Evolutionary conservation across 768 basidiomycete species (phyloP), one percentile per base, ranked within the genome.

Genomic region (Tricholoma sp.): DNA sequence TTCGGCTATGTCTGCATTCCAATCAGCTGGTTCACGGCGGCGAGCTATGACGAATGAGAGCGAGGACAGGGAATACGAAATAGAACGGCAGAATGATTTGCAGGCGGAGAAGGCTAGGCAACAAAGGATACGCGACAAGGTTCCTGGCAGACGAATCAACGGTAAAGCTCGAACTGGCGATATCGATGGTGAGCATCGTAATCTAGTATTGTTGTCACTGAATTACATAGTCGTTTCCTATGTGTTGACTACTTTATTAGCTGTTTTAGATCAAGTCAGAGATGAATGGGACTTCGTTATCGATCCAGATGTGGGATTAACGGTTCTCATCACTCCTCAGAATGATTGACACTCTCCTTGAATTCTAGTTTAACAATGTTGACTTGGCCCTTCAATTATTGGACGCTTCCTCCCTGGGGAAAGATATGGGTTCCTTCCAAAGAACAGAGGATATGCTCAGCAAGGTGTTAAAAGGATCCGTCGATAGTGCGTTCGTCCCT

Each of bases 281-380:
- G 87, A 90, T 62, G 92, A 89, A 55, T 97, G 94, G 94, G 89
- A 91, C 64, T 88, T 92, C 65, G 86, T 94, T 31, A 83, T 87
- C 55, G 83, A 91, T 59, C 81, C 88, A 35, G 88, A 92, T 70
- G 91, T 92, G 69, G 74, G 82, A 64, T 47, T 39, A 54, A 59
- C 41, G 55, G 10, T 31, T 49, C 45, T 50, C 41, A 46, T 53
- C 19, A 24, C 43, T 31, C 21, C 54, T 19, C 53, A 41, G 27
- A n/a, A 9, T 24, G 35, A 46, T 51, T 27, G 35, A 27, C 35
- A 4, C 2, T 31, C 9, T 18, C 45, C 43, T 39, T 59, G 24
- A 49, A 21, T 19, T 31, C 46, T 43, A 94, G 87, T 99, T 98
- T 73, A 96, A 97, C 68, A 89, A 89, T 50, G 95, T 97, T 32